Base-by-base conservation (phyloP, 2,329 filamentous ascomycete genomes). In the Graphiopsis chlorocephala region DNA sequence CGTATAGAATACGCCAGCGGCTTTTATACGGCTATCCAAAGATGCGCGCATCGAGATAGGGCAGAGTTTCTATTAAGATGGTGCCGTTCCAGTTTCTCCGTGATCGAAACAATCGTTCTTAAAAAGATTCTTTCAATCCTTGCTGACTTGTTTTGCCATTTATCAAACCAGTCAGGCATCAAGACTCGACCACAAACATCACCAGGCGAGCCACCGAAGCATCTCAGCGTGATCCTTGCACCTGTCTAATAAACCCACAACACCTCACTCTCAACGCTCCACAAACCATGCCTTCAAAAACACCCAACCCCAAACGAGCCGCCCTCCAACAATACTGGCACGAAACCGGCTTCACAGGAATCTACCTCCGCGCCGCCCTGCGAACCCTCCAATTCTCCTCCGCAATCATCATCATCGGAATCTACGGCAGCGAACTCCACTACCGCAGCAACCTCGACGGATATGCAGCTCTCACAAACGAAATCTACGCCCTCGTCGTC, bases 401-500 rank as follows among this genome's bases (percentile, higher is more conserved):
- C 57, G 57, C 57, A 15, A 31, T 60, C 42, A 60, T 60, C 25
- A 33, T 48, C n/a, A 20, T 50, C 26, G 57, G 57, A 28, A 11
- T 60, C 42, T 48, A 60, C 42, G 42, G 57, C 15, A 60, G 42
- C 42, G 57, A 60, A n/a, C 38, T 60, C 4, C 17, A 48, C 38
- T 25, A 48, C 42, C 38, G 42, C 17, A 60, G 42, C 26, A 33
- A 33, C 26, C 26, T 14, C 25, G 17, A 4, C 57, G 25, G 23
- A 31, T 42, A 31, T 11, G n/a, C 55, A 10, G n/a, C n/a, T n/a
- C 29, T 50, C 25, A 50, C 57, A 29, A 50, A 60, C 28, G 57
- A 60, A 48, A 60, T 60, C 29, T 60, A 50, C n/a, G 57, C 57
- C 23, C 57, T 48, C 26, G 57, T 60, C n/a, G 57, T 60, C 42